phyloP scores from a whole-genome alignment of 2,329 filamentous ascomycete genomes.

The Tolypocladium inflatum region DNA sequence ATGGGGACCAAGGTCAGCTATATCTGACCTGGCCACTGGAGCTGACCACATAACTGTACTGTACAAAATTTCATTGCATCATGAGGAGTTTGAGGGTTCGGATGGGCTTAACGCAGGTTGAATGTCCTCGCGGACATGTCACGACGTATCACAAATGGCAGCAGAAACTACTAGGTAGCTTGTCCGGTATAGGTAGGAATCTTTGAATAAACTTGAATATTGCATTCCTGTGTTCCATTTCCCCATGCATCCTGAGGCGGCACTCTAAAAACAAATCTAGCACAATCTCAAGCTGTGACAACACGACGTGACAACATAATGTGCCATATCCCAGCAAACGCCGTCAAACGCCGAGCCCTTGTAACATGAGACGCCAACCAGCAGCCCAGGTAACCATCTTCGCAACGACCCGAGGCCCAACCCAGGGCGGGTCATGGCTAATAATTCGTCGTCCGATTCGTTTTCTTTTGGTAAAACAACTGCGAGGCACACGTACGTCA shows the following conservation, averaged over 20 bases:
- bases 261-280: neutral
- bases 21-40: conserved; percentile 46
- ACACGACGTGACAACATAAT: neutral
- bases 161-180: neutral
- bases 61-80: conserved; percentile 14
- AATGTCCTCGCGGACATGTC: neutral
- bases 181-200: neutral
- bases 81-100: conserved; percentile 16
- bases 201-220: neutral
- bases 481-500: conserved; percentile 14
- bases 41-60: conserved; percentile 4
- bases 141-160: neutral
- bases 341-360: neutral
- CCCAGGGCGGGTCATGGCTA: conserved; percentile 40
- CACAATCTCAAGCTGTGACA: neutral
- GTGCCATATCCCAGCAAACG: neutral
- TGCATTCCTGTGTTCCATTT: neutral
- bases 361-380: neutral
- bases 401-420: conserved; percentile 23
- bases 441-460: conserved; percentile 48
- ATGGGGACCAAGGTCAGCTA: conserved; percentile 99
- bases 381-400: neutral
- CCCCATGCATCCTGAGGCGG: neutral
- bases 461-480: conserved; percentile 60
- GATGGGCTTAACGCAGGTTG: neutral